Base-by-base conservation (phyloP, 257 asterid species). In the Gardenia jasminoides region DNA sequence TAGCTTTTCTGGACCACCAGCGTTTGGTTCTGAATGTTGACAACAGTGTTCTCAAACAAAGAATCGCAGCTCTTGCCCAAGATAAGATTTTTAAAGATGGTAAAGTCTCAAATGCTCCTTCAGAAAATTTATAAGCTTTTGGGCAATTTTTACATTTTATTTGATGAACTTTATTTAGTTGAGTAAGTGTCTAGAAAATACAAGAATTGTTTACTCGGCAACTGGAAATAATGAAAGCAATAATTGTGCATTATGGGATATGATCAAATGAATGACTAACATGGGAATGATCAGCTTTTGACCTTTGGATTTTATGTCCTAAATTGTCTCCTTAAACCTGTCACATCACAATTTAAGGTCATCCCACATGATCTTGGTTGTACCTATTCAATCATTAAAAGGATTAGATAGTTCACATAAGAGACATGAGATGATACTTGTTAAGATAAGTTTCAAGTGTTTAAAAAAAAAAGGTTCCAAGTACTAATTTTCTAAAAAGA, bases 81-180 rank as follows among this genome's bases (percentile, higher is more conserved):
- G 98, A 94, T 85, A 91, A 94, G 85, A 85, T 94, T 70, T 92
- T 94, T 86, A 94, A 92, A 87, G 98, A 94, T 80, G 98, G 98
- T 94, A 83, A 83, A 83, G 61, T 16, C 0, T 47, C 11, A 67
- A 59, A 30, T 30, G 39, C 73, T 10, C 3, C 41, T 36, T 36
- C 41, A 36, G 3, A 36, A 36, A 36, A 36, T 36, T 36, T 36
- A 1, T 36, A 36, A 2, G 3, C 41, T 36, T 36, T 36, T 2
- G 41, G 41, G 41, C 41, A 36, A 36, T 4, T 36, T 36, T 36
- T 36, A 36, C 39, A 36, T 36, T 36, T 36, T 36, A 36, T 36
- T 36, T 36, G 39, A 36, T 36, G 39, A 36, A 36, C 39, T 36
- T 36, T 36, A 36, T 36, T 36, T 36, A 36, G 39, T 36, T 36